phyloP scores from a whole-genome alignment of 2,329 filamentous ascomycete genomes.

The Phaeoacremonium minimum region DNA sequence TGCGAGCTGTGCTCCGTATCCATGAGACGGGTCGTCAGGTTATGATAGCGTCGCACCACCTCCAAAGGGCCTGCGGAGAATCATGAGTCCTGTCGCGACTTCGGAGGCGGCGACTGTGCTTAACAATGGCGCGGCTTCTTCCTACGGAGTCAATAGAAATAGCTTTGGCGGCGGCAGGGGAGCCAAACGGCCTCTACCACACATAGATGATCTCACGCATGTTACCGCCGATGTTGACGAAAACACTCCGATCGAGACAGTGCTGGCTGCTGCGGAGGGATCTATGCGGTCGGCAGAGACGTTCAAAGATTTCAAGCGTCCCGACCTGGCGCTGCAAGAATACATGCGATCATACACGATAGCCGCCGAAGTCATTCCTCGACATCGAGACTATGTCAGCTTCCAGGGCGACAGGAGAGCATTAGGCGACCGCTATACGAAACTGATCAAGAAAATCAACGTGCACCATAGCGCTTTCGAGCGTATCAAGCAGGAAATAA shows the following conservation, averaged over 20 bases:
- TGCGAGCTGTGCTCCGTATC: too few species aligned
- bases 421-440: conserved; percentile 40
- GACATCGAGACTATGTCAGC: conserved; percentile 68
- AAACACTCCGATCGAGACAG: conserved; percentile 45
- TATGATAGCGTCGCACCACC: too few species aligned
- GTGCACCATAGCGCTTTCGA: conserved; percentile 46
- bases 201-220: conserved; percentile 49
- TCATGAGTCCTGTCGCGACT: conserved; percentile 8
- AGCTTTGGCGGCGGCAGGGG: conserved; percentile 6
- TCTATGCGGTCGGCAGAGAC: conserved; percentile 57
- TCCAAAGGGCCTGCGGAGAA: too few species aligned
- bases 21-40: too few species aligned
- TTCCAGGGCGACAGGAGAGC: conserved; percentile 52
- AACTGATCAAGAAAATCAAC: conserved; percentile 46
- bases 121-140: conserved; percentile 15
- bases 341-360: conserved; percentile 82
- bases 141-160: conserved; percentile 4
- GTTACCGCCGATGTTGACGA: conserved; percentile 40
- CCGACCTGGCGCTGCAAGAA: conserved; percentile 75
- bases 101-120: conserved; percentile 17
- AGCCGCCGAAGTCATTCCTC: conserved; percentile 69
- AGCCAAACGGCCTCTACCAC: conserved; percentile 35
- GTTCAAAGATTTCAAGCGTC: conserved; percentile 57
- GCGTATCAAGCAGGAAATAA: conserved; percentile 54
- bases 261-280: conserved; percentile 48